Evolutionary conservation across 768 basidiomycete species (phyloP).

Genomic region (Pleurotus citrinopileatus): DNA sequence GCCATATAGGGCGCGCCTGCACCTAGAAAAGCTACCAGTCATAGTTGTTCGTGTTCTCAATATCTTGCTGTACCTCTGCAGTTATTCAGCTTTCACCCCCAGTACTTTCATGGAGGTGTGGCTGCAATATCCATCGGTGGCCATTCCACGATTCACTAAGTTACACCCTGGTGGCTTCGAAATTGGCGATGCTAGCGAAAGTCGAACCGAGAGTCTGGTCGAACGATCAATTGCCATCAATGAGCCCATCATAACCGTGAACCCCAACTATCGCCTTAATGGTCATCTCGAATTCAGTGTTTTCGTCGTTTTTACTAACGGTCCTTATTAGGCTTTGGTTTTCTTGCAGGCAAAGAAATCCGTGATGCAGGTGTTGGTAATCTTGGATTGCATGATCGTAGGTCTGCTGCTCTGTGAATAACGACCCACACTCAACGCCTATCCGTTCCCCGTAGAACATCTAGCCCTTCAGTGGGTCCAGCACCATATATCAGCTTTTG

Average conservation of each 20-base stretch:
- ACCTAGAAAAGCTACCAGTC: conserved; percentile 33
- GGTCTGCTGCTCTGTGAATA: conserved; percentile 3
- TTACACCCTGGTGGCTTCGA: conserved; percentile 39
- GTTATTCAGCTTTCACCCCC: background rate
- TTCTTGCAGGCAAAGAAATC: conserved; percentile 28
- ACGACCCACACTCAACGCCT: too few species aligned
- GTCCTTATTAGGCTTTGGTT: too few species aligned
- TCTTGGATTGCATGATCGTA: conserved; percentile 42
- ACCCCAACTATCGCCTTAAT: conserved; percentile 35
- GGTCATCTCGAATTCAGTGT: conserved; percentile 22
- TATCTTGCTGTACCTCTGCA: conserved; percentile 16
- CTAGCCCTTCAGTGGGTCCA: conserved; percentile 46
- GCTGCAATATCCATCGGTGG: background rate
- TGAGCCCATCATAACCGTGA: conserved; percentile 35
- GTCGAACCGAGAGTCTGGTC: conserved; percentile 24
- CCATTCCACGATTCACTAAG: too few species aligned
- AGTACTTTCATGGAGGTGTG: conserved; percentile 32
- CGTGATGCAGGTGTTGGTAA: conserved; percentile 30
- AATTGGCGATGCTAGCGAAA: conserved; percentile 22
- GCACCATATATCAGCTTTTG: conserved; percentile 53
- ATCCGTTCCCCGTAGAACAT: conserved; percentile 26
- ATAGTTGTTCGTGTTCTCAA: conserved; percentile 29
- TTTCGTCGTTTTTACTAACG: too few species aligned
- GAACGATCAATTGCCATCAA: conserved; percentile 25
- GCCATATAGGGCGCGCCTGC: conserved; percentile 23